A percentile compares a stretch with the other conserved stretches of the same genome.
These are phyloP conservation scores for Apiotrichum brassicae DNA, from an alignment of 1,284 basidiomycete genomes.

Conservation along the genomic window DNA sequence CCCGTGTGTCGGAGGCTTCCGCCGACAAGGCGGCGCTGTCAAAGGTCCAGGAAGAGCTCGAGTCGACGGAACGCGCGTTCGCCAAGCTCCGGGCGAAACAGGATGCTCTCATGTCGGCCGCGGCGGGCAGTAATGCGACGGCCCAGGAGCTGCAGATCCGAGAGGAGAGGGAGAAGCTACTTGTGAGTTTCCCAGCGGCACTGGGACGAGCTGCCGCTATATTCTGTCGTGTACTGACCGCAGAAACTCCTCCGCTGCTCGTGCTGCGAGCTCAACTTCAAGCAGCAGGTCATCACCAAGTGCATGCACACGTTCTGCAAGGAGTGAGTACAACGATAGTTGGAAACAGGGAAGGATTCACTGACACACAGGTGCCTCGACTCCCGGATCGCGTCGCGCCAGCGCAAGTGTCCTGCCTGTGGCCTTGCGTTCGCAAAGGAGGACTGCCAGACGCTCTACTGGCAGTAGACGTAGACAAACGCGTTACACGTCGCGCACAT, in stretches of 20 bases:
- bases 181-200: no score
- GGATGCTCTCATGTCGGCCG: conserved; percentile 32
- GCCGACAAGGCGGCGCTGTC: conserved; percentile 34
- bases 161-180: conserved; percentile 57
- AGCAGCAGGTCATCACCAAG: conserved; percentile 80
- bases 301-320: conserved; percentile 68
- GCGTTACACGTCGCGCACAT: no score
- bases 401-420: conserved; percentile 93
- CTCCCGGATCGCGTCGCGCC: conserved; percentile 76
- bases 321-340: conserved; percentile 54
- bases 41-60: conserved; percentile 46
- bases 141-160: conserved; percentile 52
- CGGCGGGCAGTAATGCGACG: conserved; percentile 31
- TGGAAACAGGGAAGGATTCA: not conserved
- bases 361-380: conserved; percentile 60
- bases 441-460: conserved; percentile 79
- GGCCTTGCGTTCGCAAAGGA: conserved; percentile 75
- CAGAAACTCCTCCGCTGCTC: conserved; percentile 87
- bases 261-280: conserved; percentile 77
- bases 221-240: conserved; percentile 1
- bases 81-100: conserved; percentile 43
- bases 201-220: not conserved
- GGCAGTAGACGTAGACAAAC: conserved; percentile 57
- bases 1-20: conserved; percentile 40
- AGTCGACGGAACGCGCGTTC: conserved; percentile 27